These are phyloP conservation scores for Plicaturopsis crispa DNA, from an alignment of 768 basidiomycete species.

Conservation along the genomic window DNA sequence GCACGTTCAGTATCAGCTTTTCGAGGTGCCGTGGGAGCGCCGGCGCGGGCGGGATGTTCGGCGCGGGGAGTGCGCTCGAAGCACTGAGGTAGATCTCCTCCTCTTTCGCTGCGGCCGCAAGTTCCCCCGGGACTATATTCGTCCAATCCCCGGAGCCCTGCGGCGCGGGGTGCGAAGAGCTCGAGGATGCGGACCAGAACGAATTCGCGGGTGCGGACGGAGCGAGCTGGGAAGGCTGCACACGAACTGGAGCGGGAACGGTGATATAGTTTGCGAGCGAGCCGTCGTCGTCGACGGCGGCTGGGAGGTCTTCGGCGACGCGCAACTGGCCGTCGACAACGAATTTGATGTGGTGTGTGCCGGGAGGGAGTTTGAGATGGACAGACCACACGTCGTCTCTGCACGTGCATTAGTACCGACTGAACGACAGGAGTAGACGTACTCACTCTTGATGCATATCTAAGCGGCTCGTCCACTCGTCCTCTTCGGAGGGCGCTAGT, in stretches of 20 bases:
- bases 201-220: too few relatives aligned
- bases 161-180: too few relatives aligned
- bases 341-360: constrained; percentile 92
- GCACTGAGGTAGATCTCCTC: constrained; percentile 67
- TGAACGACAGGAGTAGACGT: too few relatives aligned
- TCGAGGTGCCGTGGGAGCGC: constrained; percentile 86
- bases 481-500: constrained; percentile 68
- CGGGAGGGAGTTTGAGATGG: constrained; percentile 58
- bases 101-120: constrained; percentile 72
- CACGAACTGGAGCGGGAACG: too few relatives aligned
- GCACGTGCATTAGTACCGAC: too few relatives aligned
- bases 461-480: constrained; percentile 67
- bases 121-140: constrained; percentile 64
- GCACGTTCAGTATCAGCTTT: constrained; percentile 88
- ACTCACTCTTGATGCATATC: constrained; percentile 60
- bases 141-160: too few relatives aligned
- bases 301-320: constrained; percentile 66
- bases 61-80: constrained; percentile 47
- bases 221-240: too few relatives aligned
- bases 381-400: constrained; percentile 15
- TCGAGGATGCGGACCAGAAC: too few relatives aligned
- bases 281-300: constrained; percentile 91
- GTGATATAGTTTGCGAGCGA: constrained; percentile 92
- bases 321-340: constrained; percentile 88
- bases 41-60: constrained; percentile 84